Evolutionary conservation across 306 rosid species (phyloP).

Genomic region (Mimosa bimucronata): DNA sequence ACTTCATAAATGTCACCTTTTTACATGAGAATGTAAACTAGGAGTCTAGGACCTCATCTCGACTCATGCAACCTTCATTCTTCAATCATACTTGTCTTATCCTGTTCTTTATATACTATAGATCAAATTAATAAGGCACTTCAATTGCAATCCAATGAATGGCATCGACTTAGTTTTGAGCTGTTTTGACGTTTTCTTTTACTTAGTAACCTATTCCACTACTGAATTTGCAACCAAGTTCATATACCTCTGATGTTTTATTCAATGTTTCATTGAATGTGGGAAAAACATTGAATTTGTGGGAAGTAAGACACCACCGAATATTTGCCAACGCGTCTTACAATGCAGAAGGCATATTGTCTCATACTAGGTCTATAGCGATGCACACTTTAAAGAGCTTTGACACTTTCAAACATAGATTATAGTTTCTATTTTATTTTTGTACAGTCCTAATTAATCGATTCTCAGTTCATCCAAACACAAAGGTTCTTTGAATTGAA

Average conservation of each 20-base stretch:
- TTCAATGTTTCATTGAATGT: too few species aligned
- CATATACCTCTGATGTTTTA: background rate
- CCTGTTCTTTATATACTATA: constrained; percentile 36
- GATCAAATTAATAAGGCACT: constrained; percentile 31
- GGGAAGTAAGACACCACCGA: too few species aligned
- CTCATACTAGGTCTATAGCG: too few species aligned
- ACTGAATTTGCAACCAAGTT: background rate
- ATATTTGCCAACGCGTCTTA: too few species aligned
- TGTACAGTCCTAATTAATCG: too few species aligned
- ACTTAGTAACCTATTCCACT: background rate
- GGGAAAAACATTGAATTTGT: too few species aligned
- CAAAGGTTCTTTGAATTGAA: background rate
- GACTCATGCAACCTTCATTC: constrained; percentile 46
- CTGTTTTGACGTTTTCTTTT: background rate
- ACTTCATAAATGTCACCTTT: constrained; percentile 41
- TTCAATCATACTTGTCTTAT: constrained; percentile 40
- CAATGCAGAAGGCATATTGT: too few species aligned
- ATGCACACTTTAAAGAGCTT: too few species aligned
- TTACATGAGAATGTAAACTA: constrained; percentile 48
- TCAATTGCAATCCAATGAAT: constrained; percentile 21
- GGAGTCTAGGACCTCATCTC: constrained; percentile 40
- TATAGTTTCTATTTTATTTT: too few species aligned
- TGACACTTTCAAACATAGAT: too few species aligned
- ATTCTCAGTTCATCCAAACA: too few species aligned
- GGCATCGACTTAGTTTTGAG: constrained; percentile 5